Base-by-base conservation (phyloP, 257 asterid species). In the Jaltomata sinuosa region DNA sequence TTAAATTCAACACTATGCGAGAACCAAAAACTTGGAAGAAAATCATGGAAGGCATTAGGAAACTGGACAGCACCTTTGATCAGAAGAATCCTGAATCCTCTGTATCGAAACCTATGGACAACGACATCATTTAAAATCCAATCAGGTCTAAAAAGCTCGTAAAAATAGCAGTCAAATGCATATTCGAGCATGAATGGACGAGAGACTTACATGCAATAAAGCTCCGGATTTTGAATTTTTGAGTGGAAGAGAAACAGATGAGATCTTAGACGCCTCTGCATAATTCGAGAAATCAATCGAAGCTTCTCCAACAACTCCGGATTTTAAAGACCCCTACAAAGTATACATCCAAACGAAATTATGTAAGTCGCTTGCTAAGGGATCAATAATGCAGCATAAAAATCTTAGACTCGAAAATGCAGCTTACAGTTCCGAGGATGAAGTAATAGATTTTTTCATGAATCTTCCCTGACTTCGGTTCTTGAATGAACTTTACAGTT, bases 361-460 rank as follows among this genome's bases (percentile, higher is more conserved):
- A 72, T 1, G n/a, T 42, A 72, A 72, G 5, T 11, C 57, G 2
- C 36, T 72, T 72, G 22, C 19, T 42, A 72, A 72, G 1, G 38
- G 11, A 72, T 6, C 80, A 38, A 32, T n/a, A 72, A 42, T 42
- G 14, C 32, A 72, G 22, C 80, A 14, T 22, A 42, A 42, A 72
- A 3, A 42, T 1, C 19, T 11, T 5, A 40, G 19, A 71, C 32
- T 11, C 0, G 53, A n/a, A 68, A 71, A 71, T 71, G 54, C 32
- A 84, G 81, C 94, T 72, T 91, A 94, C 99, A 90, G 93, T 92
- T 87, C 93, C 98, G 3, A 97, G 89, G 19, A 95, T 92, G 87
- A 97, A 95, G 89, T 92, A 85, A 93, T 97, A 95, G 84, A 92
- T 90, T 85, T 90, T 91, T 88, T 95, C 98, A 67, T 92, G 97